Percentiles rank a stretch among this genome's conserved stretches.
phyloP scores from a whole-genome alignment of 768 basidiomycete species.

The Leccinum aurantiacum region DNA sequence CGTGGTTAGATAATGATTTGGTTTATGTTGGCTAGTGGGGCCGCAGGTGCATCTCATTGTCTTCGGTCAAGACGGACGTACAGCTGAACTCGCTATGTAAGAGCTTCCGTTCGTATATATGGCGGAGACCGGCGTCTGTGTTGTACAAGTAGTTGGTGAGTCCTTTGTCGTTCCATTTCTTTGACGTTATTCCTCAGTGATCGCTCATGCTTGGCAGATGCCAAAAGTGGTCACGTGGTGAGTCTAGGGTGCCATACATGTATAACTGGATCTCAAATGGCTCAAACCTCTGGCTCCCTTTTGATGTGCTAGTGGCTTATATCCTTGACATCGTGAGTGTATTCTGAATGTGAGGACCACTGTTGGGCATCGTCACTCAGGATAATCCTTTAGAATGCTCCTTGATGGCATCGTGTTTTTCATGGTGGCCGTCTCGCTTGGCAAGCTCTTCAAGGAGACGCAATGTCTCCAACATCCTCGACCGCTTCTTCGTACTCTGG shows the following conservation, averaged over 20 bases:
- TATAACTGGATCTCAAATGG: not conserved
- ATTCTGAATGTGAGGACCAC: too few relatives aligned
- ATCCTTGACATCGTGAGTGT: not conserved
- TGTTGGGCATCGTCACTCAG: too few relatives aligned
- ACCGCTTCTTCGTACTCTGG: too few relatives aligned
- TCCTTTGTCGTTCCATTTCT: not conserved
- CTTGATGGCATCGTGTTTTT: too few relatives aligned
- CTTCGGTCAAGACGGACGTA: not conserved
- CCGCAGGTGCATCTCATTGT: not conserved
- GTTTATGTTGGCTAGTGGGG: not conserved
- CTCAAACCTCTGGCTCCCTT: not conserved
- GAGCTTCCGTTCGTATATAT: not conserved
- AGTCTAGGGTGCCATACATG: not conserved
- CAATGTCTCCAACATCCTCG: too few relatives aligned
- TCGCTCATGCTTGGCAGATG: not conserved
- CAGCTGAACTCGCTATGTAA: not conserved
- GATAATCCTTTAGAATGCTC: too few relatives aligned
- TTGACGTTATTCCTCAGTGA: not conserved
- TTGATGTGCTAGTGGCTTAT: not conserved
- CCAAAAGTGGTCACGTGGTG: accelerated
- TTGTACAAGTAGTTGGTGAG: not conserved
- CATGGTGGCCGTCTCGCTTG: too few relatives aligned
- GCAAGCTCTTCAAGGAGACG: too few relatives aligned
- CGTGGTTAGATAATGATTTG: not conserved
- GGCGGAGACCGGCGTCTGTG: not conserved